phyloP scores from a whole-genome alignment of 2,329 filamentous ascomycete genomes.

The Fusarium albidum region DNA sequence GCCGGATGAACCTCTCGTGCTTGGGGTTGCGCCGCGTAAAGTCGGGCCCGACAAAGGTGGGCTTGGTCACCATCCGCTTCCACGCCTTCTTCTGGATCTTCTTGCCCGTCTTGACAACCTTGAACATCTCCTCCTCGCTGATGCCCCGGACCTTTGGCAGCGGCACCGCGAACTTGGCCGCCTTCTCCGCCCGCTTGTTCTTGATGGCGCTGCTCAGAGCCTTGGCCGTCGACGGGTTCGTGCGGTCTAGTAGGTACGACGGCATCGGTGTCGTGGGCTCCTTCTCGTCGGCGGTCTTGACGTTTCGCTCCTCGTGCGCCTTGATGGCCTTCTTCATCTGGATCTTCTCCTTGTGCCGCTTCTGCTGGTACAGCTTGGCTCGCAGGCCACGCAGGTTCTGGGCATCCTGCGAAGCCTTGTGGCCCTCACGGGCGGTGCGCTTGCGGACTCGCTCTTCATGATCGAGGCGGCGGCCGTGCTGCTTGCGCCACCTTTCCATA shows the following conservation, averaged over 20 bases:
- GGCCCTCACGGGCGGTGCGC: slow-evolving; percentile 84
- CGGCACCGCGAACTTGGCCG: slow-evolving; percentile 90
- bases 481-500: slow-evolving; percentile 76
- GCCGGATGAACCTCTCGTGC: slow-evolving; percentile 65
- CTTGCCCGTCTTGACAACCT: slow-evolving; percentile 94
- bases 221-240: slow-evolving; percentile 66
- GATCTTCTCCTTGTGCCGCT: slow-evolving; percentile 96
- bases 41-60: slow-evolving; percentile 82
- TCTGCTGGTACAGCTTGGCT: slow-evolving; percentile 93
- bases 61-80: slow-evolving; percentile 73
- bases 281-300: slow-evolving; percentile 86
- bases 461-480: slow-evolving; percentile 67
- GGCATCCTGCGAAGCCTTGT: slow-evolving; percentile 87
- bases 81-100: slow-evolving; percentile 87
- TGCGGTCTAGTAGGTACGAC: slow-evolving; percentile 92
- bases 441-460: slow-evolving; percentile 92
- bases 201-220: slow-evolving; percentile 88
- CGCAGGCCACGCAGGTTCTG: slow-evolving; percentile 92
- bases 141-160: slow-evolving; percentile 93
- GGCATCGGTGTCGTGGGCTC: slow-evolving; percentile 84
- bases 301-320: slow-evolving; percentile 93
- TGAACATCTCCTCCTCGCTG: slow-evolving; percentile 97
- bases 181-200: slow-evolving; percentile 93
- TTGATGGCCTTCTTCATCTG: slow-evolving; percentile 96
- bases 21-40: slow-evolving; percentile 91